Conservation (phyloP, 2,329 filamentous ascomycete genomes). For the Albifimbria verrucaria region DNA sequence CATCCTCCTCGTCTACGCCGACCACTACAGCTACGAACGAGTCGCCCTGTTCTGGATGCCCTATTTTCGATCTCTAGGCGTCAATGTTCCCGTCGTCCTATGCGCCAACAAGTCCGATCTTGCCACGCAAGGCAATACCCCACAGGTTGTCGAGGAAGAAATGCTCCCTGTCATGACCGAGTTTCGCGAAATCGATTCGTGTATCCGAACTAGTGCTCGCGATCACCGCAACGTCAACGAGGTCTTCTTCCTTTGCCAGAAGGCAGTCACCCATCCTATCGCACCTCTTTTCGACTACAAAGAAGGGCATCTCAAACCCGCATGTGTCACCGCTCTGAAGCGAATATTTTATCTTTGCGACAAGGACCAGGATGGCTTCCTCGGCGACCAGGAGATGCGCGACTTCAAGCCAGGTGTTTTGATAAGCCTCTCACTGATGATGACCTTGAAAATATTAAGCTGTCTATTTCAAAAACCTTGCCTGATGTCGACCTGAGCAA, state of each 20-base stretch:
- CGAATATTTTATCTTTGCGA: conserved; percentile 95
- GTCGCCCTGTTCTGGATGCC: conserved; percentile 98
- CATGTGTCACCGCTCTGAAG: conserved; percentile 79
- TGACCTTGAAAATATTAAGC: conserved; percentile 88
- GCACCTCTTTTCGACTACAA: conserved; percentile 96
- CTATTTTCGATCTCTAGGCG: conserved; percentile 94
- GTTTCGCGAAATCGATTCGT: conserved; percentile 98
- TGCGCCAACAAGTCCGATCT: conserved; percentile 98
- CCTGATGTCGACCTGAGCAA: conserved; percentile 60
- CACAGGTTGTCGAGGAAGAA: conserved; percentile 90
- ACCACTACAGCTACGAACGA: conserved; percentile 98
- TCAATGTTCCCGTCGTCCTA: conserved; percentile 94
- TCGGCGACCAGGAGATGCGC: conserved; percentile 87
- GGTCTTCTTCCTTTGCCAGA: conserved; percentile 96
- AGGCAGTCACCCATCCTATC: conserved; percentile 95
- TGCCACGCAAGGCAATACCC: conserved; percentile 67
- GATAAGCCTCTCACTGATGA: conserved; percentile 78
- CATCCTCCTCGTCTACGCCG: conserved; percentile 93
- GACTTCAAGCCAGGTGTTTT: conserved; percentile 89
- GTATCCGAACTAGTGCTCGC: conserved; percentile 88
- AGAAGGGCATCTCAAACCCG: conserved; percentile 82
- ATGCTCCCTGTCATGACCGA: conserved; percentile 98
- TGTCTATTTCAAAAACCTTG: conserved; percentile 70
- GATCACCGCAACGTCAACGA: conserved; percentile 94
- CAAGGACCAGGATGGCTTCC: conserved; percentile 89